Percentiles rank a stretch among this genome's conserved stretches.
These are phyloP conservation scores for Capsicum pubescens DNA, from an alignment of 257 asterid species.

Conservation along the genomic window DNA sequence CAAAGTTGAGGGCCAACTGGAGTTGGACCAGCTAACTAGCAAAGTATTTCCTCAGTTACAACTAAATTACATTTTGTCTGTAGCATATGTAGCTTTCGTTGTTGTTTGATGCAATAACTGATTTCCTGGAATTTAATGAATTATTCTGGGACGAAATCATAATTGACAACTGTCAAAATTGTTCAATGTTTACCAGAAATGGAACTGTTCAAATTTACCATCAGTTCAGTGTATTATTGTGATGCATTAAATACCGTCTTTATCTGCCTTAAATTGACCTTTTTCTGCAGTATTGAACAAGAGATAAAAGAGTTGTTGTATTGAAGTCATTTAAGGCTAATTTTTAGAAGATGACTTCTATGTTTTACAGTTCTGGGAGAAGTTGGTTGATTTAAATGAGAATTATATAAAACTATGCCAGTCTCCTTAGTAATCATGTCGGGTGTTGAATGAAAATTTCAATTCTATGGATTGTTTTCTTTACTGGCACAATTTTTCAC, in stretches of 20 bases:
- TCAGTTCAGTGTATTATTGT: background rate
- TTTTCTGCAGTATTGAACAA: background rate
- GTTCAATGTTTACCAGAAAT: slow-evolving; percentile 1
- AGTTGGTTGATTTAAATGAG: background rate
- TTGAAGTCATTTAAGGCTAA: background rate
- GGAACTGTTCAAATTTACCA: slow-evolving; percentile 21
- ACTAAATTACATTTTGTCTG: background rate
- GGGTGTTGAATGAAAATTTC: slow-evolving; percentile 5
- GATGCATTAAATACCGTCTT: background rate
- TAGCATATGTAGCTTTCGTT: slow-evolving; percentile 12
- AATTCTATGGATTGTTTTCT: background rate
- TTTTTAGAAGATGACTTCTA: background rate
- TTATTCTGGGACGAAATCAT: background rate
- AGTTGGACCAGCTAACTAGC: background rate
- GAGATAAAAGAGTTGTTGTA: background rate
- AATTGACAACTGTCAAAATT: background rate
- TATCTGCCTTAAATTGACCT: background rate
- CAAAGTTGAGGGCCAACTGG: slow-evolving; percentile 10
- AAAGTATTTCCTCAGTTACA: background rate
- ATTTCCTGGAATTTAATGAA: background rate
- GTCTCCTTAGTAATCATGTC: background rate
- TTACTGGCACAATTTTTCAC: background rate
- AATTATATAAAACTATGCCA: background rate
- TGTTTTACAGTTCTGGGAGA: background rate
- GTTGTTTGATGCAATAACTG: background rate